phyloP scores from a whole-genome alignment of 139 green algal genomes.

The Zygnema circumcarinatum region DNA sequence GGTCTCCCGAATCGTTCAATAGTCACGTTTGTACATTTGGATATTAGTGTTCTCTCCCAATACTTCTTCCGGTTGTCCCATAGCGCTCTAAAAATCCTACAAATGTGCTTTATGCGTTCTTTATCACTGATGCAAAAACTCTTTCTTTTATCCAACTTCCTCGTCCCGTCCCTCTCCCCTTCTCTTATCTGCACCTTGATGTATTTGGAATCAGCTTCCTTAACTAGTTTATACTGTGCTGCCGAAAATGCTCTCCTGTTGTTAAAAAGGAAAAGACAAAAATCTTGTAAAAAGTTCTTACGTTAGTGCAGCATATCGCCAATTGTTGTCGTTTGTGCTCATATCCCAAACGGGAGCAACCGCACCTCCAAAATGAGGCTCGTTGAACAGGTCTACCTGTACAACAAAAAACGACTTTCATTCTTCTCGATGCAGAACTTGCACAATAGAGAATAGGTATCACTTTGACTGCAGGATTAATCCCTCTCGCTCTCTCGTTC shows the following conservation, averaged over 20 bases:
- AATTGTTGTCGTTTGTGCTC: slow-evolving; percentile 12
- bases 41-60: neutral
- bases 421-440: neutral
- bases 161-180: neutral
- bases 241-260: neutral
- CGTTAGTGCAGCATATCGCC: slow-evolving; percentile 30
- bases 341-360: neutral
- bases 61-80: neutral
- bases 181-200: neutral
- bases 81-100: too few relatives aligned
- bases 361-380: slow-evolving; percentile 17
- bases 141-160: neutral
- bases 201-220: neutral
- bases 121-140: neutral
- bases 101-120: neutral
- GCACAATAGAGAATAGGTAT: neutral
- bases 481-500: too few relatives aligned
- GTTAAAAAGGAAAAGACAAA: neutral
- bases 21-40: neutral
- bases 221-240: neutral
- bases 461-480: too few relatives aligned
- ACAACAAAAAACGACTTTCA: neutral
- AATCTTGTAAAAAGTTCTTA: neutral
- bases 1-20: neutral
- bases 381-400: slow-evolving; percentile 42